These are phyloP conservation scores for Podospora comata DNA, from an alignment of 495 filamentous ascomycete genomes.

Conservation along the genomic window DNA sequence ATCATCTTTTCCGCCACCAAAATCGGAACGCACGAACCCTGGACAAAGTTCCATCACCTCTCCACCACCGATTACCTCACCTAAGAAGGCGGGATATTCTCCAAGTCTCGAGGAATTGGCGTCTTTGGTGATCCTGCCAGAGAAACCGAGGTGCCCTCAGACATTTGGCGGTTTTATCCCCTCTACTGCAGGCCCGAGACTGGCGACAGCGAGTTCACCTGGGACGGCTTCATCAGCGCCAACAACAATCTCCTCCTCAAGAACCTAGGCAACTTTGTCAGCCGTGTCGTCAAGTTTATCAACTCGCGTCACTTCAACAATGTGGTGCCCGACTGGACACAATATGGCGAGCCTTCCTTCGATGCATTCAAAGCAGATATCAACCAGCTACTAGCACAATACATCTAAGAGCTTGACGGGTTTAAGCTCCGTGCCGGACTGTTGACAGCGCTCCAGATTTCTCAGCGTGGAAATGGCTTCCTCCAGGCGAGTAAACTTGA, in stretches of 20 bases:
- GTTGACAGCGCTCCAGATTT: constrained; percentile 64
- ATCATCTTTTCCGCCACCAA: constrained; percentile 86
- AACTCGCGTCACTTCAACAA: constrained; percentile 61
- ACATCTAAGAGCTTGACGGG: constrained; percentile 65
- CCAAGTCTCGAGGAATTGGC: constrained; percentile 77
- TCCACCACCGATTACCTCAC: constrained; percentile 89
- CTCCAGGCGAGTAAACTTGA: constrained; percentile 73
- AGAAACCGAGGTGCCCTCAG: constrained; percentile 73
- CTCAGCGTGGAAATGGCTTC: constrained; percentile 70
- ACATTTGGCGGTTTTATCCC: constrained; percentile 91
- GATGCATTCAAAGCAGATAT: background rate
- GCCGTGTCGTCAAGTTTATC: constrained; percentile 83
- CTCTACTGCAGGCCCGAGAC: constrained; percentile 80
- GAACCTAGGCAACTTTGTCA: constrained; percentile 87
- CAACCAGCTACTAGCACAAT: constrained; percentile 54
- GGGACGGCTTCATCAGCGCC: constrained; percentile 68
- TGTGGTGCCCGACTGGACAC: constrained; percentile 62
- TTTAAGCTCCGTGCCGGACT: constrained; percentile 72
- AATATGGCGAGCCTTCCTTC: constrained; percentile 25
- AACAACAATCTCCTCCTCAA: constrained; percentile 86
- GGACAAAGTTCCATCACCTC: constrained; percentile 84
- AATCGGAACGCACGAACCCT: constrained; percentile 74
- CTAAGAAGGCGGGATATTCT: constrained; percentile 91
- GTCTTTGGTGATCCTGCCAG: constrained; percentile 84
- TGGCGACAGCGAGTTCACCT: constrained; percentile 80